A percentile compares a stretch with the other conserved stretches of the same genome.
Evolutionary conservation across 2,329 filamentous ascomycete genomes (phyloP).

Genomic region (Gaeumannomyces tritici): DNA sequence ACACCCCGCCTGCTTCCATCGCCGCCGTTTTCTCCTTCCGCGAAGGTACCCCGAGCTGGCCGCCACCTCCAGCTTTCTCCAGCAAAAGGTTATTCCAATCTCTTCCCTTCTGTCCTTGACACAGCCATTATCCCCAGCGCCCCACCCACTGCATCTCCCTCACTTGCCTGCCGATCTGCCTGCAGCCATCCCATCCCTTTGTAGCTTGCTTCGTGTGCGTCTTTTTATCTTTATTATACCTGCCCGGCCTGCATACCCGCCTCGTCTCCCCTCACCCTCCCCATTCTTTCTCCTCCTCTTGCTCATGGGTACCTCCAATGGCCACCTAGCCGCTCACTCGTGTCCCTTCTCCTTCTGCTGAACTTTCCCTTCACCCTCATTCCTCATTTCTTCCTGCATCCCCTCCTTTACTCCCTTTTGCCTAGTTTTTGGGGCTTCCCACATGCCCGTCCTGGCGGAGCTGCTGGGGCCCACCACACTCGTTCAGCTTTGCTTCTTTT

Average conservation of each 20-base stretch:
- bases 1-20: constrained; percentile 28
- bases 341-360: too few species aligned
- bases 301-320: too few species aligned
- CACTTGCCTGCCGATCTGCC: constrained; percentile 1
- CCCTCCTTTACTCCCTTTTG: too few species aligned
- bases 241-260: background rate
- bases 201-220: background rate
- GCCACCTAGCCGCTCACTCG: too few species aligned
- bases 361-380: too few species aligned
- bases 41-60: constrained; percentile 23
- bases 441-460: too few species aligned
- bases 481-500: too few species aligned
- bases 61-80: constrained; percentile 34
- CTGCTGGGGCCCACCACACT: too few species aligned
- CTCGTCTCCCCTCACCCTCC: constrained; percentile 1
- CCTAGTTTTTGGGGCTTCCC: too few species aligned
- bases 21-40: constrained; percentile 21
- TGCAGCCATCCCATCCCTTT: background rate
- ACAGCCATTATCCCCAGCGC: constrained; percentile 4
- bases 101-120: constrained; percentile 4
- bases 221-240: constrained; percentile 5
- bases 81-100: constrained; percentile 25
- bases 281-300: background rate
- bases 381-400: too few species aligned
- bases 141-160: constrained; percentile 6